Evolutionary conservation across 2,329 filamentous ascomycete species (phyloP).

Genomic region (Penicillium glabrum): DNA sequence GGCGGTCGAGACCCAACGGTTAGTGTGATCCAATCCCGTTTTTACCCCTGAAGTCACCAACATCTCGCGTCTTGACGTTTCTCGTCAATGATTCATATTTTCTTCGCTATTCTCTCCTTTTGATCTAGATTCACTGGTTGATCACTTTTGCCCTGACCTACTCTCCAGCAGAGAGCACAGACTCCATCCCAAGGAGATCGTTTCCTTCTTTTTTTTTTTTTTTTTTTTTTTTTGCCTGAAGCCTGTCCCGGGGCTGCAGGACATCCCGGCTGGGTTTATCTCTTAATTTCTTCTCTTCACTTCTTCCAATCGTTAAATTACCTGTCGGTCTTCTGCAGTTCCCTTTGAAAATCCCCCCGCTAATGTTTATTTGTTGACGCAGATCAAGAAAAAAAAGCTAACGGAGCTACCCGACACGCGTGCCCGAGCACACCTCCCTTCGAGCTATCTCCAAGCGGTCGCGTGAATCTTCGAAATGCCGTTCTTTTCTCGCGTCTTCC

Average conservation of each 20-base stretch:
- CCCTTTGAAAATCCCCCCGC: constrained; percentile 1
- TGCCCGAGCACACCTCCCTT: neutral
- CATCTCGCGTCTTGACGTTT: constrained; percentile 6
- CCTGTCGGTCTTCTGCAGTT: constrained; percentile 14
- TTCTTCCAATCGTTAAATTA: constrained; percentile 5
- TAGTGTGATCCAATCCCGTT: constrained; percentile 5
- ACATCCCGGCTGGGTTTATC: constrained; percentile 18
- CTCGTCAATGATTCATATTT: neutral
- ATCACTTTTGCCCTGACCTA: neutral
- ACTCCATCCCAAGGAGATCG: constrained; percentile 14
- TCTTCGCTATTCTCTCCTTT: constrained; percentile 2
- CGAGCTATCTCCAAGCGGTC: constrained; percentile 12
- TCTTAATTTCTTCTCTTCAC: neutral
- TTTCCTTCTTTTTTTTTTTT: neutral
- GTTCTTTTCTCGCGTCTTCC: constrained; percentile 64
- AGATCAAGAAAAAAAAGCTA: constrained; percentile 3
- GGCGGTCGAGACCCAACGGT: constrained; percentile 6
- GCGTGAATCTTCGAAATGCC: constrained; percentile 41
- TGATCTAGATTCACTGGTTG: neutral
- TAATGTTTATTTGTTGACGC: constrained; percentile 10
- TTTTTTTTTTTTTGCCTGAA: constrained; percentile 12
- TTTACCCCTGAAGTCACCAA: constrained; percentile 10
- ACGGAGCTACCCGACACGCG: constrained; percentile 4
- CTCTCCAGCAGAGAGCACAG: constrained; percentile 14
- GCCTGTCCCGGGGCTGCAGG: constrained; percentile 25